Conservation (phyloP, 768 basidiomycete species). For the Boletus tomentosulus region DNA sequence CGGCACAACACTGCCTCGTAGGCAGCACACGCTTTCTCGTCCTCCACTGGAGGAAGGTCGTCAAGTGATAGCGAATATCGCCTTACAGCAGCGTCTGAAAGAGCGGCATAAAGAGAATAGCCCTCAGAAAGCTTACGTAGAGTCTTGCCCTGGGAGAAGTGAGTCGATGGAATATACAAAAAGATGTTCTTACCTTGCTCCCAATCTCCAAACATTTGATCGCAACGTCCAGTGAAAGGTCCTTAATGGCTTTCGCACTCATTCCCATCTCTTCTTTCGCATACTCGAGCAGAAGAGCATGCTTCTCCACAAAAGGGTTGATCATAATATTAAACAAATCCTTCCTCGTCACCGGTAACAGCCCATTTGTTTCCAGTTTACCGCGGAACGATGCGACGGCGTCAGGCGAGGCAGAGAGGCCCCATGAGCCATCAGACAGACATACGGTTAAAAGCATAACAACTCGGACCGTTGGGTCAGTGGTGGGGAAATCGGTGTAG, state of each 20-base stretch:
- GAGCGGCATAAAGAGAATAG: constrained; percentile 40
- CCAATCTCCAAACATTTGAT: constrained; percentile 56
- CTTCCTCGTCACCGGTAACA: constrained; percentile 51
- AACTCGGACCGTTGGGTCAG: constrained; percentile 56
- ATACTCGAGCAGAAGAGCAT: constrained; percentile 48
- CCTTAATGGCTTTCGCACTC: constrained; percentile 37
- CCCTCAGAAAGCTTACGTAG: constrained; percentile 52
- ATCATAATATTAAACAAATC: constrained; percentile 62
- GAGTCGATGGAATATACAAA: constrained; percentile 6
- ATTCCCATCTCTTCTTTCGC: constrained; percentile 42
- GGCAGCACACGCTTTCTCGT: constrained; percentile 39
- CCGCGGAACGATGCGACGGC: constrained; percentile 35
- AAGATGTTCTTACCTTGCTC: constrained; percentile 37
- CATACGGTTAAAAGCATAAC: constrained; percentile 73
- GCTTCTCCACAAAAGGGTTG: constrained; percentile 67
- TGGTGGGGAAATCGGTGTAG: constrained; percentile 62
- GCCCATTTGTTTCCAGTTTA: constrained; percentile 51
- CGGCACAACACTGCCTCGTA: constrained; percentile 54
- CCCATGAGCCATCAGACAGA: constrained; percentile 32
- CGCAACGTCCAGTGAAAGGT: constrained; percentile 57
- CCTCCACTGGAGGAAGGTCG: constrained; percentile 52
- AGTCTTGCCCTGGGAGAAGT: constrained; percentile 54
- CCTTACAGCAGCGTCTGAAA: constrained; percentile 45
- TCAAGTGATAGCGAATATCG: constrained; percentile 51
- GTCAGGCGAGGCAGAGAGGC: constrained; percentile 27